Base-by-base conservation (phyloP, 2,329 filamentous ascomycete species). In the Alternaria conjuncta region DNA sequence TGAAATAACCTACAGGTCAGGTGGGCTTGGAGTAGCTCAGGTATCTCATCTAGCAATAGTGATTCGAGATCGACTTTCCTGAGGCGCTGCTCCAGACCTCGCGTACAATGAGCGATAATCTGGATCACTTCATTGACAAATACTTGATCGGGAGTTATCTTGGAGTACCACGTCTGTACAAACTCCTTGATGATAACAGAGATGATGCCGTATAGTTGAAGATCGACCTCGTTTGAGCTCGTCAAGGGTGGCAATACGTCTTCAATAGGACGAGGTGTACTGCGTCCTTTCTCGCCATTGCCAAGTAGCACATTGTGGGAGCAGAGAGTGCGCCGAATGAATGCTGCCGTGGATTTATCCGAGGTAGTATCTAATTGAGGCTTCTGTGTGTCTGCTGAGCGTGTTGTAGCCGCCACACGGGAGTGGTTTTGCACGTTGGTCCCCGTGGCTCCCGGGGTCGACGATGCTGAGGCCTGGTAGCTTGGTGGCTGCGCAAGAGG, bases 131-230 rank as follows among this genome's bases (percentile, higher is more conserved):
- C 94, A 70, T 91, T 90, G 64, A 96, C 90, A 76, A 99, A 96
- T 12, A 88, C 86, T 77, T 94, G 92, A 80, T 99, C 95, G 4
- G 93, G 89, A 2, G 95, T 97, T 79, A 99, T 96, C 79, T 91
- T 95, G 68, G 85, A 86, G 83, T 99, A 99, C 96, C 96, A 99
- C 30, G 89, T 89, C 79, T 96, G 90, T 41, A 99, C 92, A 78
- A 94, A 97, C 68, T 97, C 94, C 74, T 92, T 90, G 72, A 97
- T 85, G 65, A 98, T 89, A 63, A 98, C 91, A 56, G 96, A 92
- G 64, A 99, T 89, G 64, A 98, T 87, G 26, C 93, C 95, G 78
- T 98, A 99, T 5, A 99, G 86, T 81, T 99, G 92, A 60, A 96
- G 83, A 79, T 99, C 96, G 63, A 98, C 89, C 71, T 96, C 93